Base-by-base conservation (phyloP, 352 stramenopile genomes). In the Phytophthora cajani region DNA sequence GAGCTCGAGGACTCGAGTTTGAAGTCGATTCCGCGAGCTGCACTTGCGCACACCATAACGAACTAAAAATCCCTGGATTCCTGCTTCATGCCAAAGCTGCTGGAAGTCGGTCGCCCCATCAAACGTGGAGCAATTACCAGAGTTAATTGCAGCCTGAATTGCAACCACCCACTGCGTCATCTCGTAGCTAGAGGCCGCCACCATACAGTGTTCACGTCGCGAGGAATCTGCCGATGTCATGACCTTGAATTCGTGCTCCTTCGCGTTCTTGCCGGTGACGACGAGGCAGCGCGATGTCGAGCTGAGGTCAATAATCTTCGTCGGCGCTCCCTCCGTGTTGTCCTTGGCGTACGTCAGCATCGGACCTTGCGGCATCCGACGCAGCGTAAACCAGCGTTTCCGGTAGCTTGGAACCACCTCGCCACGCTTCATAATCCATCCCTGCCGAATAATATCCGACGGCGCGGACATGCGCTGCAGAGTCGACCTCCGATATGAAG, bases 41-140 rank as follows among this genome's bases (percentile, higher is more conserved):
- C 84, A 85, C 65, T 96, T 96, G 46, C 89, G 87, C 9, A 96
- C 80, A 14, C 89, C 89, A 51, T 96, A 96, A 19, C 87, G 89
- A 33, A 96, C 72, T 49, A 96, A 62, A 61, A 96, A 93, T 8
- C 87, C 87, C 46, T 94, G 76, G 30, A 96, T 94, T 17, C 89
- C 89, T 1, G 80, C 72, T 69, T 93, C 87, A 70, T 87, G 82
- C 88, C 87, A 96, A 66, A 96, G 79, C 17, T 81, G 75, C 64
- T 92, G 79, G 21, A 94, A 90, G 57, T 92, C 87, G 14, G 71
- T 75, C 6, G 67, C 69, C 67, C 88, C 88, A 58, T 94, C 85
- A 68, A 94, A 92, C 2, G 83, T 84, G 0, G 80, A 90, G 60
- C 88, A 82, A 71, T 94, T 94, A 2, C 86, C 87, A 1, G 81